These are phyloP conservation scores for Tricholoma bakamatsutake DNA, from an alignment of 768 basidiomycete species.

Conservation along the genomic window DNA sequence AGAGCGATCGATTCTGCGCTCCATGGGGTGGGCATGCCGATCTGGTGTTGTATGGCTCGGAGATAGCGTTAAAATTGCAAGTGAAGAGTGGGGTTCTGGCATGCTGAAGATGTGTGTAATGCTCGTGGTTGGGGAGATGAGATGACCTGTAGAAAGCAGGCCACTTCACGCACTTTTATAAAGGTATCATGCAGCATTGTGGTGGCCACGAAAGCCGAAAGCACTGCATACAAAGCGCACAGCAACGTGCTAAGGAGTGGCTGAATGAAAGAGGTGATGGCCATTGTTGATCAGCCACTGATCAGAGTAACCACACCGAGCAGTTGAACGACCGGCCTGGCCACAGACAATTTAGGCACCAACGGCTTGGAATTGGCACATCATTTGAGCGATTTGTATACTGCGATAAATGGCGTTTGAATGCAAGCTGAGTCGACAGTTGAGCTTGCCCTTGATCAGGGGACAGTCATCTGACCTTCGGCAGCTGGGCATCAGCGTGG, in stretches of 20 bases:
- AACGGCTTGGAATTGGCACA: too few species aligned
- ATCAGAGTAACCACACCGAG: too few species aligned
- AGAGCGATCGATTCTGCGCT: conserved; percentile 23
- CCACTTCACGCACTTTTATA: not conserved
- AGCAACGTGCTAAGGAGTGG: not conserved
- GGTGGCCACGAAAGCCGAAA: not conserved
- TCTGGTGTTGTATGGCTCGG: conserved; percentile 9
- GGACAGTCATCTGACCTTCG: too few species aligned
- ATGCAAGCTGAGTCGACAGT: too few species aligned
- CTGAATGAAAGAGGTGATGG: not conserved
- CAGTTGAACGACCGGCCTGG: too few species aligned
- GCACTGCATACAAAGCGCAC: not conserved
- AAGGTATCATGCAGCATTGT: not conserved
- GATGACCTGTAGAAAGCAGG: not conserved
- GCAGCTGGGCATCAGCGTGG: too few species aligned
- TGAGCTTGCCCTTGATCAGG: too few species aligned
- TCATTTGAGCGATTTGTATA: too few species aligned
- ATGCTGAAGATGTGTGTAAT: not conserved
- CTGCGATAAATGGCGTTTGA: too few species aligned
- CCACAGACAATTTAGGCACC: too few species aligned
- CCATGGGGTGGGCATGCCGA: conserved; percentile 12
- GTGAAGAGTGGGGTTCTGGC: conserved; percentile 7
- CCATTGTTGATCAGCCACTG: not conserved
- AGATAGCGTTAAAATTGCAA: conserved; percentile 16
- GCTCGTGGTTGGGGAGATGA: not conserved